Conservation (phyloP, 1,284 basidiomycete genomes). For the Fomitopsis betulina region DNA sequence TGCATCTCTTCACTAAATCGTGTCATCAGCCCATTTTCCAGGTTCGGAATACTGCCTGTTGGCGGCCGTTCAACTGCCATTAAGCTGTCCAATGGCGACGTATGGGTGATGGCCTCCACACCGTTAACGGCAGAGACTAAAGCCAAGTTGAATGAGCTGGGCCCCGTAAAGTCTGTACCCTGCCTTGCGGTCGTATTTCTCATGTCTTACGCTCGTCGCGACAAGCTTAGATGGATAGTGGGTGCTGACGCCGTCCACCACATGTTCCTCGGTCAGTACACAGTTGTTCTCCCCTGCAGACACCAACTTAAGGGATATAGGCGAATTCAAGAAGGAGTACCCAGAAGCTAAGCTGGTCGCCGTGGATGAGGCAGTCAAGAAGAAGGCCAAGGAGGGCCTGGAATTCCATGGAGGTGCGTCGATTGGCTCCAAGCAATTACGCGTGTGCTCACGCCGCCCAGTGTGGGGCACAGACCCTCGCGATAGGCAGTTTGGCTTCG, state of each 20-base stretch:
- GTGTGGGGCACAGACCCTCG: constrained; percentile 39
- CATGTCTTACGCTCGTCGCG: neutral
- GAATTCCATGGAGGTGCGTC: constrained; percentile 56
- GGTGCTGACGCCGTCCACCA: constrained; percentile 64
- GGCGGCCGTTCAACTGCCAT: constrained; percentile 86
- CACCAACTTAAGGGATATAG: constrained; percentile 23
- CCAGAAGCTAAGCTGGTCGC: constrained; percentile 75
- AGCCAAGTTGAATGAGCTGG: constrained; percentile 65
- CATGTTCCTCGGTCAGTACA: constrained; percentile 51
- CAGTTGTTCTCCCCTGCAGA: neutral
- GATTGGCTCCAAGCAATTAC: neutral
- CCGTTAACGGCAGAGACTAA: constrained; percentile 74
- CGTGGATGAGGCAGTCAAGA: constrained; percentile 49
- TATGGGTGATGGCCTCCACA: constrained; percentile 87
- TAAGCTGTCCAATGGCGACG: constrained; percentile 62
- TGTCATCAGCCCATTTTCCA: constrained; percentile 54
- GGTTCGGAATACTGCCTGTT: constrained; percentile 66
- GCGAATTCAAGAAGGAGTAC: constrained; percentile 72
- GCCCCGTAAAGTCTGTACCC: constrained; percentile 63
- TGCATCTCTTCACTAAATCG: neutral
- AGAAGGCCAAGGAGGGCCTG: constrained; percentile 33
- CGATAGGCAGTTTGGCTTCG: constrained; percentile 73
- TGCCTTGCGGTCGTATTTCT: too few relatives aligned
- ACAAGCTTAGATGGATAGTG: constrained; percentile 56
- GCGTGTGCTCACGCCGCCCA: neutral